Conservation (phyloP, 208 protist genomes). For the Leptomonas pyrrhocoris region DNA sequence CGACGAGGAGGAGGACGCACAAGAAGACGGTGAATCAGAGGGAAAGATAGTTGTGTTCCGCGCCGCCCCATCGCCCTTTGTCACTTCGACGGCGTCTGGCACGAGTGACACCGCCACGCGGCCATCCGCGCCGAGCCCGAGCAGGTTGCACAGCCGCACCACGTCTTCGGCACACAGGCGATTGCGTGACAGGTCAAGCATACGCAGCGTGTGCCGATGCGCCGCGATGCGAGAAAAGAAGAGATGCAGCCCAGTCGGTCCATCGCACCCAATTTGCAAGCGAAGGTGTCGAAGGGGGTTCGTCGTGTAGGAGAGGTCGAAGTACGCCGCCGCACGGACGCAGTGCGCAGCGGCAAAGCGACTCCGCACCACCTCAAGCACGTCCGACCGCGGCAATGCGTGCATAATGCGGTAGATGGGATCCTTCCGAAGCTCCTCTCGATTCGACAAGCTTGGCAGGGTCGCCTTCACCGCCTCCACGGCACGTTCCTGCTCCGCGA, state of each 20-base stretch:
- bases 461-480: conserved; percentile 24
- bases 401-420: conserved; percentile 90
- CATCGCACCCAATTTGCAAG: conserved; percentile 82
- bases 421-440: conserved; percentile 44
- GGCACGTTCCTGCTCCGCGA: conserved; percentile 17
- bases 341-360: conserved; percentile 73
- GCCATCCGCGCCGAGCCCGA: conserved; percentile 39
- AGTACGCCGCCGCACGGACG: conserved; percentile 72
- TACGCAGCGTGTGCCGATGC: conserved; percentile 67
- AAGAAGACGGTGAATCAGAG: neutral
- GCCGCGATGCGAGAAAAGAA: conserved; percentile 70
- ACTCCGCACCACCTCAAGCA: conserved; percentile 81
- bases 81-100: neutral
- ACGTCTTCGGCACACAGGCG: conserved; percentile 65
- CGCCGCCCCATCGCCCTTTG: neutral
- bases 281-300: conserved; percentile 80
- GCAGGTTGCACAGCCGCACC: conserved; percentile 52
- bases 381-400: conserved; percentile 71
- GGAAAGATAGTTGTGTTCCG: neutral
- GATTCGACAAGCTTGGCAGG: conserved; percentile 1
- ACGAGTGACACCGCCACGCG: neutral
- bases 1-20: neutral
- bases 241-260: conserved; percentile 60
- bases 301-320: conserved; percentile 74
- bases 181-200: conserved; percentile 86